Evolutionary conservation across 306 rosid species (phyloP).

Genomic region (Quercus gilva): DNA sequence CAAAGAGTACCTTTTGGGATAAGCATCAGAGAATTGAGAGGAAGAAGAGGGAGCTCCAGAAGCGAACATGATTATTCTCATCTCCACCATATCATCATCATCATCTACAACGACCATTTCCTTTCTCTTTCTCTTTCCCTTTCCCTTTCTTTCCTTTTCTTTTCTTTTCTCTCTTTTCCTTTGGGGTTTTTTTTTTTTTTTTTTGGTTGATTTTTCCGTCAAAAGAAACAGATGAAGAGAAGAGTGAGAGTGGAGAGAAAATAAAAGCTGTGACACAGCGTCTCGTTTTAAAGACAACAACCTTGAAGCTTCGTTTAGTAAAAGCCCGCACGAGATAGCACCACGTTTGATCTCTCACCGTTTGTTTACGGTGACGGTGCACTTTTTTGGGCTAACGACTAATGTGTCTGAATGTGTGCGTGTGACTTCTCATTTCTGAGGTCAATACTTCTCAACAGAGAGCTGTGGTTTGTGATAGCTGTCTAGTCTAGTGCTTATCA

Average conservation of each 20-base stretch:
- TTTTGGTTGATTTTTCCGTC: neutral
- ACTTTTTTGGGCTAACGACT: neutral
- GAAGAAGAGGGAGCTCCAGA: constrained; percentile 52
- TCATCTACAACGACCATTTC: constrained; percentile 51
- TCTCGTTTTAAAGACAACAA: constrained; percentile 39
- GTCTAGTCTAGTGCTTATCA: neutral
- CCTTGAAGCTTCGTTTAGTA: constrained; percentile 13
- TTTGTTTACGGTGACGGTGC: constrained; percentile 51
- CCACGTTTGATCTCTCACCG: constrained; percentile 35
- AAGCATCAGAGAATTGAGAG: constrained; percentile 67
- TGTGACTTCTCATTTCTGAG: neutral
- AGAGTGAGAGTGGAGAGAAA: constrained; percentile 27
- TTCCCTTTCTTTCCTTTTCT: neutral
- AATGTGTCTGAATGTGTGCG: neutral
- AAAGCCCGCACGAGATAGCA: constrained; percentile 55
- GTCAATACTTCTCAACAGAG: neutral
- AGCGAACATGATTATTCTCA: constrained; percentile 52
- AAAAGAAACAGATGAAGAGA: neutral
- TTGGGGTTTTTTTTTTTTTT: neutral
- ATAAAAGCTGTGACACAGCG: neutral
- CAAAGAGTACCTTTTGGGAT: constrained; percentile 73
- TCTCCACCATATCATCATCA: constrained; percentile 63
- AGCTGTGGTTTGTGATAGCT: neutral
- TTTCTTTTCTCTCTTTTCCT: neutral
- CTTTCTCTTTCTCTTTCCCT: constrained; percentile 10